Evolutionary conservation across 116 monocot genomes (phyloP).

Genomic region (Iris pallida): DNA sequence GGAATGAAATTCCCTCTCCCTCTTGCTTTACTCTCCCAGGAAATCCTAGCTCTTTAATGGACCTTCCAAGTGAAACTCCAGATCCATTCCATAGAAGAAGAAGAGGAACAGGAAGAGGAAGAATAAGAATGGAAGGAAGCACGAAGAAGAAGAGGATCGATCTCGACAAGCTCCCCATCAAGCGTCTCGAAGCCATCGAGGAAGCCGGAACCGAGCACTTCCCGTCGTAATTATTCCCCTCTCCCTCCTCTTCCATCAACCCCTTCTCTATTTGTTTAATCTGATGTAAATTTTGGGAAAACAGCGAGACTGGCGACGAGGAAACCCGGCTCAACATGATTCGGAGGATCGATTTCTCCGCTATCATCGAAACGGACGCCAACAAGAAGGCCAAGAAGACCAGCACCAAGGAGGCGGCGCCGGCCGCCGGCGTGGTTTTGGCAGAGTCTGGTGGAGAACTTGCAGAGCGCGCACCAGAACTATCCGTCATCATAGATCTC

Average conservation of each 20-base stretch:
- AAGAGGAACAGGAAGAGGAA: too few relatives aligned
- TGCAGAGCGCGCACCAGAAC: conserved; percentile 52
- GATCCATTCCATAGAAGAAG: too few relatives aligned
- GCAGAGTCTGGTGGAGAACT: conserved; percentile 74
- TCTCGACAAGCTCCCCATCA: too few relatives aligned
- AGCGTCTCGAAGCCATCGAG: too few relatives aligned
- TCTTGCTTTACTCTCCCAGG: too few relatives aligned
- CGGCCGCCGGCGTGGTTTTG: conserved; percentile 48
- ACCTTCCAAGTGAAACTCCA: too few relatives aligned
- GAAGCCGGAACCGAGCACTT: too few relatives aligned
- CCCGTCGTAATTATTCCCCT: too few relatives aligned
- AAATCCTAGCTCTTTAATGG: too few relatives aligned
- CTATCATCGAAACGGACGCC: conserved; percentile 51
- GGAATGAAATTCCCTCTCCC: too few relatives aligned
- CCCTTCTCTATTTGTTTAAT: background rate
- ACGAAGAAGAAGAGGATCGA: too few relatives aligned
- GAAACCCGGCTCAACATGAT: conserved; percentile 69
- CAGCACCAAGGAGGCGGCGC: conserved; percentile 23
- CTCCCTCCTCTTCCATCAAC: background rate
- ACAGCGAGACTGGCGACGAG: conserved; percentile 65
- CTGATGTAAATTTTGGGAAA: background rate
- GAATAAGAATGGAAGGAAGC: too few relatives aligned
- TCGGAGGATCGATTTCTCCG: conserved; percentile 80
- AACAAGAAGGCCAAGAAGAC: conserved; percentile 52
- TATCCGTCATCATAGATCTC: conserved; percentile 55